Percentiles rank a stretch among this genome's conserved stretches.
These are phyloP conservation scores for Tylopilus sp. DNA, from an alignment of 1,284 basidiomycete genomes.

Conservation along the genomic window DNA sequence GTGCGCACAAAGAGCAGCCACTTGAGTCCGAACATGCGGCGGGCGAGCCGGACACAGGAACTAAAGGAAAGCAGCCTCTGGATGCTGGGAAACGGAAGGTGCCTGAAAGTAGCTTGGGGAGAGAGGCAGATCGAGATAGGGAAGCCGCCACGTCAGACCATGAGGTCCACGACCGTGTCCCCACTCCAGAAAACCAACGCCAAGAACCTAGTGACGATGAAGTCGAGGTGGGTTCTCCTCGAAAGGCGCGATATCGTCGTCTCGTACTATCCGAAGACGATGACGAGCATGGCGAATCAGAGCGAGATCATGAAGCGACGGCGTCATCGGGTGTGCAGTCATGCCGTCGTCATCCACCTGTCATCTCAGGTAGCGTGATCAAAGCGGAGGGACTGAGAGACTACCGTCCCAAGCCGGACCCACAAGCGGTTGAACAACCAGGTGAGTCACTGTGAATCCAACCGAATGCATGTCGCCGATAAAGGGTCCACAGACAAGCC, in stretches of 20 bases:
- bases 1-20: background rate
- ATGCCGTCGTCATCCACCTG: background rate
- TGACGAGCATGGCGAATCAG: constrained; percentile 4
- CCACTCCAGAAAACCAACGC: background rate
- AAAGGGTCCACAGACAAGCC: constrained; percentile 10
- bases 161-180: background rate
- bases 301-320: background rate
- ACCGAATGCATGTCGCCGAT: background rate
- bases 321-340: constrained; percentile 9
- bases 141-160: constrained; percentile 3
- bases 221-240: background rate
- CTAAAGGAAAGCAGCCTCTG: background rate
- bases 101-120: background rate
- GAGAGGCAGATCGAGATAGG: background rate
- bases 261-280: constrained; percentile 15
- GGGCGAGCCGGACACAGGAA: background rate
- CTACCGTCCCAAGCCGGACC: background rate
- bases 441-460: constrained; percentile 10
- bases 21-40: background rate
- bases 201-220: constrained; percentile 8
- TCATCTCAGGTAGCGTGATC: background rate
- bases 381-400: constrained; percentile 3
- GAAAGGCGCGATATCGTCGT: constrained; percentile 6
- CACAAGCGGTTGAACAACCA: background rate
- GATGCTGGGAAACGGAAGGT: background rate